Evolutionary conservation across 2,329 filamentous ascomycete species (phyloP).

Genomic region (Alternaria arbusti): DNA sequence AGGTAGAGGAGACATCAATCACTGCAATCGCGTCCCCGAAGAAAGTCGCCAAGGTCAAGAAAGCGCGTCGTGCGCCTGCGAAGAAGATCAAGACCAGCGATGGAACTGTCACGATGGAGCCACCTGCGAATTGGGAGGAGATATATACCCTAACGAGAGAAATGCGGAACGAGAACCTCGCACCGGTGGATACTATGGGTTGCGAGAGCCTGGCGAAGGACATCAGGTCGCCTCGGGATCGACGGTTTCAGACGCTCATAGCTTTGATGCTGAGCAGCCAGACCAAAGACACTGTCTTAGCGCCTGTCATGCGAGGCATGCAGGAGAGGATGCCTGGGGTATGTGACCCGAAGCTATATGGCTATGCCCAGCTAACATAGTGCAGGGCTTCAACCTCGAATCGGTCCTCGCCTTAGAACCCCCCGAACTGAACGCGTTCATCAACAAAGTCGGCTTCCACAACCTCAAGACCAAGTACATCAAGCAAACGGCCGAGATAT

Average conservation of each 20-base stretch:
- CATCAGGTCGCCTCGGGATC: conserved; percentile 58
- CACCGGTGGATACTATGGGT: conserved; percentile 97
- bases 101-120: conserved; percentile 55
- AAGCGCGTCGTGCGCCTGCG: conserved; percentile 46
- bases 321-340: conserved; percentile 72
- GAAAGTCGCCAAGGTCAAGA: conserved; percentile 35
- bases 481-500: conserved; percentile 74
- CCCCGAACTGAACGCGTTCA: conserved; percentile 72
- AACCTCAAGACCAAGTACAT: conserved; percentile 91
- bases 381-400: conserved; percentile 69
- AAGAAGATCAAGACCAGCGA: conserved; percentile 40
- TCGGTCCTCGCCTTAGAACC: conserved; percentile 78
- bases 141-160: conserved; percentile 78
- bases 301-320: conserved; percentile 79
- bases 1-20: conserved; percentile 26
- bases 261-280: conserved; percentile 91
- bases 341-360: not conserved
- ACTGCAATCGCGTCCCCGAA: conserved; percentile 31
- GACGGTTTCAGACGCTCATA: conserved; percentile 84
- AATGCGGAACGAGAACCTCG: conserved; percentile 76
- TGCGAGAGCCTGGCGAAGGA: conserved; percentile 77
- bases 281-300: conserved; percentile 91
- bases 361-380: not conserved
- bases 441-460: conserved; percentile 87
- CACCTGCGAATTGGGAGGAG: conserved; percentile 82